phyloP scores from a whole-genome alignment of 257 asterid genomes.

The Ilex aquifolium region DNA sequence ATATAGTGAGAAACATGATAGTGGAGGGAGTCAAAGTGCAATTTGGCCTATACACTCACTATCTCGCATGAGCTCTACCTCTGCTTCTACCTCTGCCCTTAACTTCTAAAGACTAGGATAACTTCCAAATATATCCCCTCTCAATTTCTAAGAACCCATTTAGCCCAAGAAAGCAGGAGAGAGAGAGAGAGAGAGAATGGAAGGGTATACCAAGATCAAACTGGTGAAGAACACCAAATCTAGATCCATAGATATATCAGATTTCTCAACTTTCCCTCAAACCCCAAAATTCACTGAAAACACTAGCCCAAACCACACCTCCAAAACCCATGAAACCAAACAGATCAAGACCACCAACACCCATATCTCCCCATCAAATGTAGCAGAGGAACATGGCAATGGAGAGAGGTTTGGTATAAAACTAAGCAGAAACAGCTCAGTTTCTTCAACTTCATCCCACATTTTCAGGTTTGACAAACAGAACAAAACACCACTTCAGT shows the following conservation, averaged over 20 bases:
- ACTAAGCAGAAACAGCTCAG: conserved; percentile 23
- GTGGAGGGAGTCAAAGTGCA: too few species aligned
- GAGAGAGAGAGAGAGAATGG: conserved; percentile 3
- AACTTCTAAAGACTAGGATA: too few species aligned
- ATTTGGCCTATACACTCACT: too few species aligned
- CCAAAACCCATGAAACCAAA: conserved; percentile 6
- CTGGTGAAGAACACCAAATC: conserved; percentile 14
- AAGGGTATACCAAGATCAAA: conserved; percentile 25
- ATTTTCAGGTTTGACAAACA: conserved; percentile 13
- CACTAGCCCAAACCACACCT: neutral
- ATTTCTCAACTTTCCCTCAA: conserved; percentile 17
- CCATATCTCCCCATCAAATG: conserved; percentile 8
- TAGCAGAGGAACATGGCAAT: conserved; percentile 8
- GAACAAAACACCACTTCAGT: conserved; percentile 7
- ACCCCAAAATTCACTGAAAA: neutral
- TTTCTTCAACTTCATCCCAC: conserved; percentile 19
- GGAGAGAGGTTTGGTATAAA: conserved; percentile 9
- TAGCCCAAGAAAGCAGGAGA: neutral
- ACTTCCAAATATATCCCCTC: too few species aligned
- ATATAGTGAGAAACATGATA: too few species aligned
- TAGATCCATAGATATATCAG: conserved; percentile 26
- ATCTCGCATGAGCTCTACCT: too few species aligned
- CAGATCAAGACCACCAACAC: conserved; percentile 2
- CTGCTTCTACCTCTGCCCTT: too few species aligned
- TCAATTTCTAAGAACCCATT: neutral